Evolutionary conservation across 129 eudicot genomes (phyloP).

Genomic region (Pseudognaphalium luteoalbum): DNA sequence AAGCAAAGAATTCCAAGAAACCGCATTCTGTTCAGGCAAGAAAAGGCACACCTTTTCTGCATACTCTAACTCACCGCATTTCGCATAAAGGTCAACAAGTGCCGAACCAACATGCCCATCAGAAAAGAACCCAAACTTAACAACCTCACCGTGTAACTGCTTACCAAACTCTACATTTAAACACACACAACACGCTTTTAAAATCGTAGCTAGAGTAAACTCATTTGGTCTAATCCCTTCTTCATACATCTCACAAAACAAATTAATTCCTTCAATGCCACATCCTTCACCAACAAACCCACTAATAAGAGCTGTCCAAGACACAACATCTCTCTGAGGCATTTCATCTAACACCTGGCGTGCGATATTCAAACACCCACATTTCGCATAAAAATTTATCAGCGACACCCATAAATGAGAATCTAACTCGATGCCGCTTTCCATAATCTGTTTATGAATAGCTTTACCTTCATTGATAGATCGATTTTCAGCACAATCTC

Average conservation of each 20-base stretch:
- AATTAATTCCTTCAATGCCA: conserved; percentile 17
- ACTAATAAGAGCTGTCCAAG: conserved; percentile 45
- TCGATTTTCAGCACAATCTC: conserved; percentile 36
- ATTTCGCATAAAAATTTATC: conserved; percentile 43
- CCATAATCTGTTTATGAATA: conserved; percentile 34
- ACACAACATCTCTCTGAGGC: conserved; percentile 44
- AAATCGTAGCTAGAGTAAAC: conserved; percentile 39
- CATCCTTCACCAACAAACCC: conserved; percentile 37
- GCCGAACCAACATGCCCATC: conserved; percentile 49
- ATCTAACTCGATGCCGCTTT: conserved; percentile 39
- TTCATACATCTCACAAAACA: conserved; percentile 41
- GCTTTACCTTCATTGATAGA: conserved; percentile 33
- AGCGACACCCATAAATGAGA: conserved; percentile 49
- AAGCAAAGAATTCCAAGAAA: conserved; percentile 48
- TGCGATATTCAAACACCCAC: conserved; percentile 40
- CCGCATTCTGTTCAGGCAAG: conserved; percentile 40
- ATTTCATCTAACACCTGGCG: conserved; percentile 43
- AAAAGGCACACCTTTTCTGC: conserved; percentile 38
- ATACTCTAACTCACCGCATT: conserved; percentile 46
- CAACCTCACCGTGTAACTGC: conserved; percentile 36
- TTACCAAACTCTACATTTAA: conserved; percentile 35
- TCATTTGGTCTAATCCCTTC: conserved; percentile 39
- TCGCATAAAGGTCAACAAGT: conserved; percentile 44
- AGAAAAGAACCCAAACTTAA: conserved; percentile 37
- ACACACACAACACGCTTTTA: conserved; percentile 41